These are phyloP conservation scores for Kluyveromyces siamensis DNA, from an alignment of 805 yeast genomes.

Conservation along the genomic window DNA sequence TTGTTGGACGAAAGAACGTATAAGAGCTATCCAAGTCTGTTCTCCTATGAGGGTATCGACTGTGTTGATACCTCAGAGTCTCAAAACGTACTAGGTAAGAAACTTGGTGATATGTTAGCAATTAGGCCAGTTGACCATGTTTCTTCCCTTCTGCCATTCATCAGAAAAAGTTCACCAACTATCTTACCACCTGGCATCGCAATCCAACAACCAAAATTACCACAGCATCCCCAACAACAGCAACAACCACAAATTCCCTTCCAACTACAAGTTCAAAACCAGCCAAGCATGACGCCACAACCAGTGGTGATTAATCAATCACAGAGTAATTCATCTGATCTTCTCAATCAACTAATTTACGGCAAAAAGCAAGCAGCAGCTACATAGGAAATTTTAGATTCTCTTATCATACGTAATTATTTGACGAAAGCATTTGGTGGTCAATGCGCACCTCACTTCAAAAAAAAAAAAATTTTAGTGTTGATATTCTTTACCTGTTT, in stretches of 20 bases:
- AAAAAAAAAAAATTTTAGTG: too few relatives aligned
- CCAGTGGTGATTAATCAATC: constrained; percentile 4
- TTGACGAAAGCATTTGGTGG: background rate
- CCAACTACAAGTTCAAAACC: constrained; percentile 26
- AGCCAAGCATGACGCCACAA: constrained; percentile 26
- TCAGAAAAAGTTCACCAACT: constrained; percentile 17
- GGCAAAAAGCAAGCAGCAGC: constrained; percentile 47
- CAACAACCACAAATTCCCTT: constrained; percentile 20
- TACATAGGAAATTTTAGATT: constrained; percentile 4
- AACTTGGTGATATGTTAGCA: constrained; percentile 30
- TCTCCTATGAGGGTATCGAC: constrained; percentile 36
- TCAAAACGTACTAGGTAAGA: constrained; percentile 20
- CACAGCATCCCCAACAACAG: constrained; percentile 21
- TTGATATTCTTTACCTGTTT: background rate
- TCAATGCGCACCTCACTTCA: background rate
- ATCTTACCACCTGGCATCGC: constrained; percentile 13
- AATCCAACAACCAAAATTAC: constrained; percentile 16
- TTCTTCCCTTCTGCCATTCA: constrained; percentile 24
- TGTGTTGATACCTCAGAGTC: constrained; percentile 26
- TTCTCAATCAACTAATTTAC: constrained; percentile 75
- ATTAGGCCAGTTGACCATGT: constrained; percentile 26
- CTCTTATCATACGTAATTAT: too few relatives aligned
- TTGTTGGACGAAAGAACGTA: constrained; percentile 22
- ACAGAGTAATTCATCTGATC: constrained; percentile 54
- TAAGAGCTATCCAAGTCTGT: constrained; percentile 36